These are phyloP conservation scores for Metschnikowia arizonensis DNA, from an alignment of 805 yeast genomes.

Conservation along the genomic window DNA sequence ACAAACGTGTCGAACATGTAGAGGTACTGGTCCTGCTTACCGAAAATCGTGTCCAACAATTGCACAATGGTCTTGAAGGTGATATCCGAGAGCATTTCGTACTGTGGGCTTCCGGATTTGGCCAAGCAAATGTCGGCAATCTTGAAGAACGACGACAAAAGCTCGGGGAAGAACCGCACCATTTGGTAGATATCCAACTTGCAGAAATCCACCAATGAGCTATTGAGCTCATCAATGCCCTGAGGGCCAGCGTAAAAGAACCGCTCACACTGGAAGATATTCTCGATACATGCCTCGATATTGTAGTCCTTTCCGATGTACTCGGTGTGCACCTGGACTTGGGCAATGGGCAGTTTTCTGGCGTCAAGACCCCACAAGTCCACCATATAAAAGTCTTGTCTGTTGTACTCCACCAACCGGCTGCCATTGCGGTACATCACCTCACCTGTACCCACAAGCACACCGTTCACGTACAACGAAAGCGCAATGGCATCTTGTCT, in stretches of 20 bases:
- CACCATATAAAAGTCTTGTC: constrained; percentile 38
- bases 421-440: constrained; percentile 48
- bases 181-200: constrained; percentile 52
- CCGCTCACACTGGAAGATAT: constrained; percentile 51
- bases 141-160: constrained; percentile 37
- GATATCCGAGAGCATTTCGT: constrained; percentile 31
- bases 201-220: constrained; percentile 46
- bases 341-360: constrained; percentile 36
- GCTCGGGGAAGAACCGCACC: constrained; percentile 58
- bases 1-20: constrained; percentile 53
- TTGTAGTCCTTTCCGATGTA: constrained; percentile 70
- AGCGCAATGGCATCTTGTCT: constrained; percentile 54
- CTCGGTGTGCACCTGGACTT: constrained; percentile 52
- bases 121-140: constrained; percentile 28
- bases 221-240: constrained; percentile 43
- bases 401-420: constrained; percentile 44
- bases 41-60: constrained; percentile 57
- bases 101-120: constrained; percentile 23
- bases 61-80: constrained; percentile 56
- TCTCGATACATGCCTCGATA: constrained; percentile 50
- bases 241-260: constrained; percentile 40
- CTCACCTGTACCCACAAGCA: constrained; percentile 54
- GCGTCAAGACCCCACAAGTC: constrained; percentile 40
- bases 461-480: constrained; percentile 60
- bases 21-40: constrained; percentile 61